A percentile compares a stretch with the other conserved stretches of the same genome.
phyloP scores from a whole-genome alignment of 495 filamentous ascomycete species.

The Tuber umbilicatum region DNA sequence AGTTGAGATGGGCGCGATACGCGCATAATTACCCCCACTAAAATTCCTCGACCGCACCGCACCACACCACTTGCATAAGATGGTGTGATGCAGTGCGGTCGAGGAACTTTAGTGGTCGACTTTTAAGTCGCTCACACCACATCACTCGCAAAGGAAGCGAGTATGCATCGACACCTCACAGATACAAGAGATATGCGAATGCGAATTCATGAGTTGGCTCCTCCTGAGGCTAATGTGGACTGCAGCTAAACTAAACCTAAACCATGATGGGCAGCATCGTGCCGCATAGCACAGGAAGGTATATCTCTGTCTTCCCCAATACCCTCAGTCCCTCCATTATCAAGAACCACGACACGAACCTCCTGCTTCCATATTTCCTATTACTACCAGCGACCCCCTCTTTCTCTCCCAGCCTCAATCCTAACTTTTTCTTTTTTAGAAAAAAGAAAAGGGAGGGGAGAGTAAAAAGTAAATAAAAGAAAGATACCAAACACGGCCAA shows the following conservation, averaged over 20 bases:
- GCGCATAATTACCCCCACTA: not conserved
- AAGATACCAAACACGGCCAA: not conserved
- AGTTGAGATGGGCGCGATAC: not conserved
- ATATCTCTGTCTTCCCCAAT: not conserved
- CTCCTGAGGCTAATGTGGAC: not conserved
- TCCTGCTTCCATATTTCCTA: not conserved
- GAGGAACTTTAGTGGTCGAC: too few relatives aligned
- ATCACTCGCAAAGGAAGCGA: not conserved
- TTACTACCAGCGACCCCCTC: not conserved
- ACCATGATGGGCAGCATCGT: not conserved
- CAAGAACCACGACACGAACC: not conserved
- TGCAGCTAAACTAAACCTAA: not conserved
- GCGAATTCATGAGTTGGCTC: not conserved
- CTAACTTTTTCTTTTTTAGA: not conserved
- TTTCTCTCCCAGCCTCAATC: not conserved
- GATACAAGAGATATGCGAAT: not conserved
- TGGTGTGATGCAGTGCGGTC: too few relatives aligned
- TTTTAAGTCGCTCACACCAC: not conserved
- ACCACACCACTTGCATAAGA: not conserved
- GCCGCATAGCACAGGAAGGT: not conserved
- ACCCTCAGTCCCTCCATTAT: not conserved
- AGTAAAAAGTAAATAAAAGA: not conserved
- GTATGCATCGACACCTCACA: not conserved
- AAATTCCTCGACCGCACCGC: not conserved
- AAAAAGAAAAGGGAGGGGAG: not conserved